Percentiles rank a stretch among this genome's conserved stretches.
These are phyloP conservation scores for Rhodomyrtus tomentosa DNA, from an alignment of 345 rosid species.

Conservation along the genomic window DNA sequence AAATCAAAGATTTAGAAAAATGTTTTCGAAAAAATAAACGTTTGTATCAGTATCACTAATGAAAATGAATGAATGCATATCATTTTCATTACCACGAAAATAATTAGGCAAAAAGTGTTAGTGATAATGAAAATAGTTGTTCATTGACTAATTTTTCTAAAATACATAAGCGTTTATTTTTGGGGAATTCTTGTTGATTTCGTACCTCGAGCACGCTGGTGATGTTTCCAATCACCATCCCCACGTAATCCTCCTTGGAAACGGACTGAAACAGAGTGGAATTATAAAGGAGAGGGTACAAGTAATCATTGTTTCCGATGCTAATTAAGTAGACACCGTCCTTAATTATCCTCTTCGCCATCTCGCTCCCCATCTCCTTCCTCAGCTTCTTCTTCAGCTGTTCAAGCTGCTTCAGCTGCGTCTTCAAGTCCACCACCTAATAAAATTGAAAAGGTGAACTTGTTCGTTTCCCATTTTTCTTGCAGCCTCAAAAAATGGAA, in stretches of 20 bases:
- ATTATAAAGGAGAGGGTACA: not conserved
- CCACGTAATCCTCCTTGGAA: not conserved
- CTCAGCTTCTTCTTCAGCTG: not conserved
- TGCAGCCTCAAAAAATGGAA: not conserved
- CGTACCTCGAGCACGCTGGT: conserved; percentile 2
- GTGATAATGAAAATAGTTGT: too few relatives aligned
- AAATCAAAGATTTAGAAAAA: not conserved
- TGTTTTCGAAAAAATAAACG: not conserved
- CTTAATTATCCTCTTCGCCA: not conserved
- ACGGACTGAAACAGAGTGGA: too few relatives aligned
- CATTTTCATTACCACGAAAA: too few relatives aligned
- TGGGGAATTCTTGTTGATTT: too few relatives aligned
- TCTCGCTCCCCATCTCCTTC: not conserved
- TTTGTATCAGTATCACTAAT: not conserved
- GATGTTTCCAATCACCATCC: conserved; percentile 6
- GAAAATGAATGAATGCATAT: too few relatives aligned
- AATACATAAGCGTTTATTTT: too few relatives aligned
- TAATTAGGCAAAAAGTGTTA: too few relatives aligned
- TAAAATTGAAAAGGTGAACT: not conserved
- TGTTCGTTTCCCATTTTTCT: not conserved
- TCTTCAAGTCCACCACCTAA: conserved; percentile 11
- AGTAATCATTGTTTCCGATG: conserved; percentile 14
- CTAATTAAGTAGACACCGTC: conserved; percentile 5
- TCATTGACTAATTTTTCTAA: not conserved
- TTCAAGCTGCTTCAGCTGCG: conserved; percentile 4